These are phyloP conservation scores for Polyporus tsugae DNA, from an alignment of 1,284 basidiomycete species.

Conservation along the genomic window DNA sequence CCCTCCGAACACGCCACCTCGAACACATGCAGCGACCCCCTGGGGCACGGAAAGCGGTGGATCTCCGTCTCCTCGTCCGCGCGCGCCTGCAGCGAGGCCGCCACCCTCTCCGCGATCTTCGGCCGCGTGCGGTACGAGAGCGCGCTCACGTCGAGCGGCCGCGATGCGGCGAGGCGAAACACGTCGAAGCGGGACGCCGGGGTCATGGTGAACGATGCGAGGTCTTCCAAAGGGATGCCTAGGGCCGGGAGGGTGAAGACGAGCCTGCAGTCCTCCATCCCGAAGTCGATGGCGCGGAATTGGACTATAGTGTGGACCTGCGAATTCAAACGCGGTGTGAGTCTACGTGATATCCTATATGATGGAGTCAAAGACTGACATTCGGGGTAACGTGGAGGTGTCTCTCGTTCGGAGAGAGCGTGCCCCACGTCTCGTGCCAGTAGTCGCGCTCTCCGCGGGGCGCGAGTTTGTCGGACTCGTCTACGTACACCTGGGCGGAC, in stretches of 20 bases:
- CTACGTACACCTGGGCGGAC: not conserved
- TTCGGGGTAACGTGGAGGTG: not conserved
- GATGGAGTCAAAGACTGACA: not conserved
- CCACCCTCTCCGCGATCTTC: slow-evolving; percentile 20
- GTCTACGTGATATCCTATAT: not conserved
- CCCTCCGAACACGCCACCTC: slow-evolving; percentile 29
- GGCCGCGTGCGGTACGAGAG: slow-evolving; percentile 33
- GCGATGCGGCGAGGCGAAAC: slow-evolving; percentile 26
- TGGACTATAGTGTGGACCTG: slow-evolving; percentile 36
- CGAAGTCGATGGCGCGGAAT: slow-evolving; percentile 39
- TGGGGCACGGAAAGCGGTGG: slow-evolving; percentile 26
- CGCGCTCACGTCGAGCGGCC: slow-evolving; percentile 28
- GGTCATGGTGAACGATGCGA: slow-evolving; percentile 21
- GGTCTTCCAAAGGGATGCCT: slow-evolving; percentile 20
- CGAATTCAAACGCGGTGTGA: not conserved
- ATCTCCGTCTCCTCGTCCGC: slow-evolving; percentile 21
- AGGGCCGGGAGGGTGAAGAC: slow-evolving; percentile 33
- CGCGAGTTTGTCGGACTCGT: not conserved
- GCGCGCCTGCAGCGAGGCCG: slow-evolving; percentile 18
- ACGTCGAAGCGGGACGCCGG: slow-evolving; percentile 26
- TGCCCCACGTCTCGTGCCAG: not conserved
- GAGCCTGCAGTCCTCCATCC: slow-evolving; percentile 39
- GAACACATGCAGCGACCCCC: slow-evolving; percentile 29
- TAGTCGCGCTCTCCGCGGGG: not conserved
- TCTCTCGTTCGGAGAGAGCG: not conserved